Conservation (phyloP, 345 rosid genomes). For the Noccaea caerulescens region DNA sequence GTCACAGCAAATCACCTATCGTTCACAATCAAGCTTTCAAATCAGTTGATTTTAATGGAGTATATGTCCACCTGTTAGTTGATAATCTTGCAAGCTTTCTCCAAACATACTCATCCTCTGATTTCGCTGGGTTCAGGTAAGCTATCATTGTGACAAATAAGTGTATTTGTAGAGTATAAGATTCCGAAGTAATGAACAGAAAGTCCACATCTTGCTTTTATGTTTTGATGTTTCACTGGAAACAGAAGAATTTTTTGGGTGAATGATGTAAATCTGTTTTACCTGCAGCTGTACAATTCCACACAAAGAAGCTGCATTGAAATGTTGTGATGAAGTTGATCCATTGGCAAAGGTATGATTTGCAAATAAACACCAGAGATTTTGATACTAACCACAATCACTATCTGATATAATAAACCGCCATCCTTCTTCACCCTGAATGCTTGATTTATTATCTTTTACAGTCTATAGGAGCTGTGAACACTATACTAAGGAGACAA, state of each 20-base stretch:
- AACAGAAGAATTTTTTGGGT: not conserved
- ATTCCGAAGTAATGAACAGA: not conserved
- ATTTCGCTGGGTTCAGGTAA: slow-evolving; percentile 95
- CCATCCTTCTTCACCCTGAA: slow-evolving; percentile 7
- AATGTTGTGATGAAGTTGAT: slow-evolving; percentile 86
- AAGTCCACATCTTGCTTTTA: not conserved
- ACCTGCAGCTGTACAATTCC: slow-evolving; percentile 84
- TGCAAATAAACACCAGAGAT: slow-evolving; percentile 10
- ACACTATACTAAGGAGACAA: slow-evolving; percentile 76
- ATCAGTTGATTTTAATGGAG: slow-evolving; percentile 78
- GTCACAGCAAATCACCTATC: slow-evolving; percentile 93
- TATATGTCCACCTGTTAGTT: slow-evolving; percentile 75
- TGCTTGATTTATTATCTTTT: slow-evolving; percentile 37
- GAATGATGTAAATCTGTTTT: slow-evolving; percentile 30
- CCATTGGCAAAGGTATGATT: slow-evolving; percentile 82
- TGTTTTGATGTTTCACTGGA: not conserved
- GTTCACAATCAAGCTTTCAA: slow-evolving; percentile 89
- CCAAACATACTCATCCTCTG: slow-evolving; percentile 74
- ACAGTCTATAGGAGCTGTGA: slow-evolving; percentile 97
- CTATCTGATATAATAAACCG: not conserved
- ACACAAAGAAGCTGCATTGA: slow-evolving; percentile 84
- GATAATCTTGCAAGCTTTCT: slow-evolving; percentile 77
- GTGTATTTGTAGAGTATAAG: not conserved
- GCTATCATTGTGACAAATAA: not conserved
- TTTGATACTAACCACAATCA: slow-evolving; percentile 10